phyloP scores from a whole-genome alignment of 208 protist genomes.

The Herpetomonas muscarum region DNA sequence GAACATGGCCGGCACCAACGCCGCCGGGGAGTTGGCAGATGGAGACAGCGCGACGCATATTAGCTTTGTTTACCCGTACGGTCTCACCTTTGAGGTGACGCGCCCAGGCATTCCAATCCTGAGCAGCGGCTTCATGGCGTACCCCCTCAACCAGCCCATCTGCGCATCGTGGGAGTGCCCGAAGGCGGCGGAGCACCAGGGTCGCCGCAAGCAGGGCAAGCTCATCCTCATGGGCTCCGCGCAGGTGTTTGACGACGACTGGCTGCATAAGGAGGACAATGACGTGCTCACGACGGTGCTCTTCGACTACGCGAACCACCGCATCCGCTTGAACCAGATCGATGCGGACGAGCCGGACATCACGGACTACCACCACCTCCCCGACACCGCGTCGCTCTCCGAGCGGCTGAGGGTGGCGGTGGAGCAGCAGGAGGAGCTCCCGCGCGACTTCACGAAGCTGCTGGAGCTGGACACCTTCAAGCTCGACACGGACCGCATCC shows the following conservation, averaged over 20 bases:
- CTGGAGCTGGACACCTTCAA: conserved; percentile 93
- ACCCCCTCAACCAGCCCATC: conserved; percentile 94
- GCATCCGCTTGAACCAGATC: conserved; percentile 91
- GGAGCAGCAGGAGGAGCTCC: conserved; percentile 94
- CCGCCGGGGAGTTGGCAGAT: conserved; percentile 6
- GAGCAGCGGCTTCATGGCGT: conserved; percentile 93
- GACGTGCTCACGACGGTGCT: conserved; percentile 79
- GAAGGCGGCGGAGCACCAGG: conserved; percentile 65
- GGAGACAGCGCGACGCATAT: conserved; percentile 62
- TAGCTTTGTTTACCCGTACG: conserved; percentile 94
- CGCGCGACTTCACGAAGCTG: conserved; percentile 92
- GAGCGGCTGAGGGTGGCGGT: conserved; percentile 92
- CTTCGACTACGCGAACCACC: conserved; percentile 83
- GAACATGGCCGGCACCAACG: not conserved
- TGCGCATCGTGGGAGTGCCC: conserved; percentile 73
- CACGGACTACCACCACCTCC: conserved; percentile 93
- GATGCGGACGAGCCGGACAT: conserved; percentile 94
- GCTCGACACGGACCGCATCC: conserved; percentile 93
- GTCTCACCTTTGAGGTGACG: conserved; percentile 93
- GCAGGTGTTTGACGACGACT: conserved; percentile 91
- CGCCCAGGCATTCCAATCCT: conserved; percentile 92
- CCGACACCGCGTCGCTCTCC: conserved; percentile 92
- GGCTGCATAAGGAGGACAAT: conserved; percentile 95
- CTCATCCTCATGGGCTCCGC: conserved; percentile 88
- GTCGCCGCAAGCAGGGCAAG: conserved; percentile 81